Conservation (phyloP, 1,284 basidiomycete genomes). For the Pholiota adiposa region DNA sequence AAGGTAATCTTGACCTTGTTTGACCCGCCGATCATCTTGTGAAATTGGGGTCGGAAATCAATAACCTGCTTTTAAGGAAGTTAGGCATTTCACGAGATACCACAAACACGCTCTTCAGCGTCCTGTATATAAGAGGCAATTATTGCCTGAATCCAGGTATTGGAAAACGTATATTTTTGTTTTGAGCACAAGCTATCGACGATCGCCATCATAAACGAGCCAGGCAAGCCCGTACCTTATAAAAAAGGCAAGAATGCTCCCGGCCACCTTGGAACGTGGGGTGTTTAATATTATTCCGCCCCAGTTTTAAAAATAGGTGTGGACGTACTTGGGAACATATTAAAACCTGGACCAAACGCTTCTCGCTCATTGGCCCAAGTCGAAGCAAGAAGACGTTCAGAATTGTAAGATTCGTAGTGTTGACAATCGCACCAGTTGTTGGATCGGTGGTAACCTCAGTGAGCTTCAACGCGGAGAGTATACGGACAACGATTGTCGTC, state of each 20-base stretch:
- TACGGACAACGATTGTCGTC: conserved; percentile 56
- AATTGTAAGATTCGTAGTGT: conserved; percentile 87
- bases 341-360: conserved; percentile 72
- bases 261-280: conserved; percentile 51
- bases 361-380: conserved; percentile 84
- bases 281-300: conserved; percentile 10
- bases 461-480: conserved; percentile 65
- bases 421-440: conserved; percentile 58
- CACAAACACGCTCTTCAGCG: not conserved
- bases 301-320: conserved; percentile 7
- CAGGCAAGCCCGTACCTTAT: conserved; percentile 88
- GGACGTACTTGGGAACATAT: conserved; percentile 70
- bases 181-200: conserved; percentile 53
- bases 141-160: not conserved
- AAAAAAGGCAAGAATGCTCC: conserved; percentile 80
- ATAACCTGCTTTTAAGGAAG: not conserved
- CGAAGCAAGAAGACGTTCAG: conserved; percentile 82
- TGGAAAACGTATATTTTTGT: not conserved
- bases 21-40: conserved; percentile 2
- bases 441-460: conserved; percentile 68
- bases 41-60: conserved; percentile 2
- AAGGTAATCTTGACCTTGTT: too few relatives aligned
- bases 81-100: not conserved
- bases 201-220: conserved; percentile 88
- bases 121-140: not conserved